Percentiles rank a stretch among this genome's conserved stretches.
Evolutionary conservation across 306 rosid species (phyloP).

Genomic region (Cajanus cajan): DNA sequence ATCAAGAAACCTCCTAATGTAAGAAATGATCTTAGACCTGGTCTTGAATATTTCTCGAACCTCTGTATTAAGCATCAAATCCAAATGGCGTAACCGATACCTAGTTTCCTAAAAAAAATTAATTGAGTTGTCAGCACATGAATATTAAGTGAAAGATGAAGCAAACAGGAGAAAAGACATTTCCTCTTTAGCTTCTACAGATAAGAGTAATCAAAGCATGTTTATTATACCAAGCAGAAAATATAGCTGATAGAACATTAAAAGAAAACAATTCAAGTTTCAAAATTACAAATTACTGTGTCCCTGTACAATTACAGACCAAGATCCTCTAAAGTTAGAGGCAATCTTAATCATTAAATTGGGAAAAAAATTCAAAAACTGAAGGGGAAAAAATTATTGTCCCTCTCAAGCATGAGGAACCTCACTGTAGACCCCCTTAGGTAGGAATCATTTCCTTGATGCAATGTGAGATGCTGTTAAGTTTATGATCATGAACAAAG

Average conservation of each 20-base stretch:
- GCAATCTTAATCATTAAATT: neutral
- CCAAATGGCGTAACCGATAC: slow-evolving; percentile 82
- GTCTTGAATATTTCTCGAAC: slow-evolving; percentile 86
- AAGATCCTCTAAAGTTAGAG: neutral
- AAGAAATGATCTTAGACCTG: slow-evolving; percentile 60
- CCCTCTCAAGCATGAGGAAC: slow-evolving; percentile 38
- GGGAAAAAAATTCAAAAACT: neutral
- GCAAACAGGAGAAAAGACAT: neutral
- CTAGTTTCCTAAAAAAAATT: slow-evolving; percentile 73
- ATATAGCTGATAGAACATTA: neutral
- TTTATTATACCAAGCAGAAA: neutral
- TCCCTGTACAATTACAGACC: too few species aligned
- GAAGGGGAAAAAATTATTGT: neutral
- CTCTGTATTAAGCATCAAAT: slow-evolving; percentile 81
- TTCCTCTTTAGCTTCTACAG: neutral
- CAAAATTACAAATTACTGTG: neutral
- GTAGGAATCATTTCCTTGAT: slow-evolving; percentile 54
- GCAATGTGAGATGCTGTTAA: slow-evolving; percentile 62
- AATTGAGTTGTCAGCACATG: neutral
- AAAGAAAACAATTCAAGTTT: neutral
- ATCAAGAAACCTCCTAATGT: slow-evolving; percentile 70
- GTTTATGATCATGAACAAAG: slow-evolving; percentile 49
- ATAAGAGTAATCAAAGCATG: slow-evolving; percentile 27
- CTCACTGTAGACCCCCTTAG: slow-evolving; percentile 53
- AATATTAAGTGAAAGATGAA: neutral